A percentile compares a stretch with the other conserved stretches of the same genome.
These are phyloP conservation scores for Neonectria magnoliae DNA, from an alignment of 2,329 filamentous ascomycete species.

Conservation along the genomic window DNA sequence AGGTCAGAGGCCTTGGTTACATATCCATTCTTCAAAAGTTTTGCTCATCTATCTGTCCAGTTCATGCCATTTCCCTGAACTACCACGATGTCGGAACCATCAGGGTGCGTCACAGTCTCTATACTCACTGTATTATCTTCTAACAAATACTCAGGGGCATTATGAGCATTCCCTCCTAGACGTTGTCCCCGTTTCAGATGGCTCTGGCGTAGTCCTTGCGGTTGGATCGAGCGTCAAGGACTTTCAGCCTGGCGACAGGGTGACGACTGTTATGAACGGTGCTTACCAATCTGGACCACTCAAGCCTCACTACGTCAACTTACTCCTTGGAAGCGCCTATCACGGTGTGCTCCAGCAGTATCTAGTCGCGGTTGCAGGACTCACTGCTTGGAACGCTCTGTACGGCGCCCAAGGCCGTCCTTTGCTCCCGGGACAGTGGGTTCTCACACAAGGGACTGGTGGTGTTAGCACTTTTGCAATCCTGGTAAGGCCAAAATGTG, in stretches of 20 bases:
- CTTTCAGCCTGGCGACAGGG: slow-evolving; percentile 56
- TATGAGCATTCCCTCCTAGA: no score
- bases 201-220: slow-evolving; percentile 57
- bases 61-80: no score
- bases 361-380: slow-evolving; percentile 66
- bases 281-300: slow-evolving; percentile 53
- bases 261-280: slow-evolving; percentile 65
- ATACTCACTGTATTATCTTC: no score
- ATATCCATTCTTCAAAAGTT: no score
- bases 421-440: slow-evolving; percentile 51
- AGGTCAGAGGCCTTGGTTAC: no score
- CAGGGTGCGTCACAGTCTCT: no score
- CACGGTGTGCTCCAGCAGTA: slow-evolving; percentile 74
- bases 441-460: slow-evolving; percentile 39
- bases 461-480: slow-evolving; percentile 8
- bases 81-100: no score
- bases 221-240: slow-evolving; percentile 53
- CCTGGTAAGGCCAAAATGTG: no score
- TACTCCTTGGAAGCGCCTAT: slow-evolving; percentile 70
- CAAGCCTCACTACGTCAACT: slow-evolving; percentile 45
- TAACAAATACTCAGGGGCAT: no score
- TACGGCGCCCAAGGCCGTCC: slow-evolving; percentile 31
- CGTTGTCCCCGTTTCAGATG: slow-evolving; percentile 47
- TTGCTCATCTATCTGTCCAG: no score
- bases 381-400: slow-evolving; percentile 32